Conservation (phyloP, 1,284 basidiomycete genomes). For the Chalciporus sp. region DNA sequence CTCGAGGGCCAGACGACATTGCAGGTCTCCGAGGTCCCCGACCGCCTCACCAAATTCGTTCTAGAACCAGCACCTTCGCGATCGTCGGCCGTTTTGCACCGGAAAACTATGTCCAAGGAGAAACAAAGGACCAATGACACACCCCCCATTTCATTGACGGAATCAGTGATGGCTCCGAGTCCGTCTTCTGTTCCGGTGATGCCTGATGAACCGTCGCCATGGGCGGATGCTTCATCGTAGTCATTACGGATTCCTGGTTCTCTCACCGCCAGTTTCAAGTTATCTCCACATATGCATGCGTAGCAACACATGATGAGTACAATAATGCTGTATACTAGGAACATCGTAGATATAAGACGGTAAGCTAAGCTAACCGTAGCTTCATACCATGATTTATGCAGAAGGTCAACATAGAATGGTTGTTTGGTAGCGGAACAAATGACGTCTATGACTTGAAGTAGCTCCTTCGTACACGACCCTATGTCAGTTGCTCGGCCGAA, state of each 20-base stretch:
- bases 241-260: background rate
- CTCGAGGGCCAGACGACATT: slow-evolving; percentile 2
- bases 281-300: slow-evolving; percentile 13
- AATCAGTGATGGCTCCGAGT: slow-evolving; percentile 6
- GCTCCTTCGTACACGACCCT: background rate
- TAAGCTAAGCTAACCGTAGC: background rate
- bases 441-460: background rate
- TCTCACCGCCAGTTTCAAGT: background rate
- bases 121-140: slow-evolving; percentile 3
- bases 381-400: background rate
- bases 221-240: slow-evolving; percentile 26
- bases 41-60: slow-evolving; percentile 14
- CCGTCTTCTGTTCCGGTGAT: slow-evolving; percentile 15
- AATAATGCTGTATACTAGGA: slow-evolving; percentile 15
- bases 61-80: slow-evolving; percentile 29
- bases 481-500: slow-evolving; percentile 27
- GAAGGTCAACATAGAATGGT: background rate
- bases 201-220: slow-evolving; percentile 32
- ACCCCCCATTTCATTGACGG: slow-evolving; percentile 5
- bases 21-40: slow-evolving; percentile 3
- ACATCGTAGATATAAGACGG: background rate
- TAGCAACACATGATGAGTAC: background rate
- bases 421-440: slow-evolving; percentile 8
- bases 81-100: slow-evolving; percentile 16
- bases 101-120: slow-evolving; percentile 18